Base-by-base conservation (phyloP, 495 filamentous ascomycete genomes). In the Hypoxylon fuscum region DNA sequence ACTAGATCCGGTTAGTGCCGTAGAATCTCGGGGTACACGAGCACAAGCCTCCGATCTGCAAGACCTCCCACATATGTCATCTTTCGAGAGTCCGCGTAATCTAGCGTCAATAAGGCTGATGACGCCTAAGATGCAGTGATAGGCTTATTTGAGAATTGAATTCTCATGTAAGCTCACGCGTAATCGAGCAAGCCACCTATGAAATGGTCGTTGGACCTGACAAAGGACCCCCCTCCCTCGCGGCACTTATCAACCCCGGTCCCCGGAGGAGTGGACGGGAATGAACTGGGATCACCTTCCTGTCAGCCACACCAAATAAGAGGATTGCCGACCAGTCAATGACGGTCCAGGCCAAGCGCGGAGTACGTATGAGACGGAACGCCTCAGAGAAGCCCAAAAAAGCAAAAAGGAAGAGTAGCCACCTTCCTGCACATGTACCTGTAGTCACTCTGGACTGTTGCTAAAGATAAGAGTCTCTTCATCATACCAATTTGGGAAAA, bases 321-420 rank as follows among this genome's bases (percentile, higher is more conserved):
- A 41, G 47, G 45, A 59, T 54, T 18, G 10, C 44, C 29, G 42
- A n/a, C 11, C 25, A 38, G 60, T 58, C 60, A 64, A 57, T 64
- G 35, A 37, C 45, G 43, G 31, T 3, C 23, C 1, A 32, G 29
- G 40, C 59, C 31, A 55, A 55, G 50, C n/a, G 44, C 51, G 44
- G 37, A 40, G 18, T 55, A 35, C 37, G 47, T 7, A 5, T 15
- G 35, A 38, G 12, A 15, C n/a, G 12, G n/a, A 38, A 15, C 35
- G 2, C 35, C 12, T 7, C 31, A n/a, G n/a, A n/a, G n/a, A n/a
- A 11, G 2, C 31, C 31, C n/a, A 34, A 34, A 34, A 34, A 34
- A 34, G 31, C 31, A 34, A 34, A 34, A 34, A 12, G 31, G n/a
- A 34, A 12, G 9, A 34, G 2, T 10, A 34, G 3, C n/a, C 31